phyloP scores from a whole-genome alignment of 2,329 filamentous ascomycete species.

The Colletotrichum sp. region DNA sequence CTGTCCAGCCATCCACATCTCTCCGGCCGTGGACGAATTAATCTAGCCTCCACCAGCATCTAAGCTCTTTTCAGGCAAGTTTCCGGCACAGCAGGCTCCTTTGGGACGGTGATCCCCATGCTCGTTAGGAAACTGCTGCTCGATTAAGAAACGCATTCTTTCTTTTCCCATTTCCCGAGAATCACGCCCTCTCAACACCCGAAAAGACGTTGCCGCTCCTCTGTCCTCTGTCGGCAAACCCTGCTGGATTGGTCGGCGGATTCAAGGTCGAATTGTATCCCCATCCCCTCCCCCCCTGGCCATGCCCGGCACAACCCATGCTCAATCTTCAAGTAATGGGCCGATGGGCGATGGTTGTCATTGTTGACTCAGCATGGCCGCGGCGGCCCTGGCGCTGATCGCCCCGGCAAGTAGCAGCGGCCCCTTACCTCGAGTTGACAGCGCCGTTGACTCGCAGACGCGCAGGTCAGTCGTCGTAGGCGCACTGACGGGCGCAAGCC shows the following conservation, averaged over 20 bases:
- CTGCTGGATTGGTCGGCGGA: background rate
- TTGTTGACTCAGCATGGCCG: constrained; percentile 17
- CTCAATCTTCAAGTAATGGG: constrained; percentile 3
- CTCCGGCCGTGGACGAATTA: constrained; percentile 11
- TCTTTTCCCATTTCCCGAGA: constrained; percentile 17
- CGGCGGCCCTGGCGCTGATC: constrained; percentile 12
- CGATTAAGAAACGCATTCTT: constrained; percentile 36
- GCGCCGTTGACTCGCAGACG: constrained; percentile 20
- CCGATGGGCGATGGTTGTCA: constrained; percentile 6
- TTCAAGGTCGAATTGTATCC: background rate
- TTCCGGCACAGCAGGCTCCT: constrained; percentile 40
- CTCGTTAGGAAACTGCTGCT: constrained; percentile 35
- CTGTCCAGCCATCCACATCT: constrained; percentile 2
- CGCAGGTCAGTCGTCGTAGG: background rate
- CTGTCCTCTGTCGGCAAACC: background rate
- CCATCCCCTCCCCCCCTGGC: background rate
- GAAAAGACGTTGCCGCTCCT: background rate
- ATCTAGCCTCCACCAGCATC: constrained; percentile 14
- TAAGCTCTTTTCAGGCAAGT: constrained; percentile 40
- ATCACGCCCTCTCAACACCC: background rate
- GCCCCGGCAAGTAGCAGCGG: constrained; percentile 6
- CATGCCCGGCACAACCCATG: background rate
- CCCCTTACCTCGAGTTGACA: constrained; percentile 3
- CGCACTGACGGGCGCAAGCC: constrained; percentile 16
- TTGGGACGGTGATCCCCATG: constrained; percentile 39